Evolutionary conservation across 441 rosid genomes (phyloP), one percentile per base, ranked within the genome.

Genomic region (Manihot esculenta): DNA sequence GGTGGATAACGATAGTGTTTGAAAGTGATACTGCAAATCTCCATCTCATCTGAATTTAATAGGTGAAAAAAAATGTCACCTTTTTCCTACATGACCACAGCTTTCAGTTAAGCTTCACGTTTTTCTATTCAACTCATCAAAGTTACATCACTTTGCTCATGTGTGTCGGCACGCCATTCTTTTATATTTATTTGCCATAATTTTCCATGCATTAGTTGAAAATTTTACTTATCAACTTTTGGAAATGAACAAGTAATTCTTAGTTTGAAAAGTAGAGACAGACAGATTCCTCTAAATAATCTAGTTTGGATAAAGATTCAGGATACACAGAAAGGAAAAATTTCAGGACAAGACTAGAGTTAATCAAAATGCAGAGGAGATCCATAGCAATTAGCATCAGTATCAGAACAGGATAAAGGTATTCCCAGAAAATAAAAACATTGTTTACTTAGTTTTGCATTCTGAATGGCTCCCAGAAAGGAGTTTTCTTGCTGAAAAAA

Each of bases 401-500:
- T 7, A n/a, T n/a, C n/a, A n/a, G n/a, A n/a, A n/a, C n/a, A 35
- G 3, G 41, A 35, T 2, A 35, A 35, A 30, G 35, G 4, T 30
- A 30, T 30, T 30, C 35, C 4, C 41, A 35, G 41, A 67, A 59
- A 69, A 75, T 68, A 76, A 59, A 66, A 71, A 64, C 41, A 14
- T 27, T 18, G 38, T 66, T 65, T 50, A 75, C 42, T 51, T n/a
- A 35, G 49, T 66, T 78, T 69, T 4, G 73, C 71, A 76, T 76
- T 60, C 77, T 84, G 78, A 84, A 88, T 17, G 86, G 92, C 76
- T 87, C 90, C 94, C 97, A 91, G 41, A 62, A 75, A 61, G 98
- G 98, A 61, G 77, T 77, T 47, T 75, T 84, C 35, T 73, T 62
- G 80, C 97, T 89, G 84, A 83, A 87, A 81, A 85, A 89, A 68